phyloP scores from a whole-genome alignment of 768 basidiomycete species.

The Tylopilus rubrobrunneus region DNA sequence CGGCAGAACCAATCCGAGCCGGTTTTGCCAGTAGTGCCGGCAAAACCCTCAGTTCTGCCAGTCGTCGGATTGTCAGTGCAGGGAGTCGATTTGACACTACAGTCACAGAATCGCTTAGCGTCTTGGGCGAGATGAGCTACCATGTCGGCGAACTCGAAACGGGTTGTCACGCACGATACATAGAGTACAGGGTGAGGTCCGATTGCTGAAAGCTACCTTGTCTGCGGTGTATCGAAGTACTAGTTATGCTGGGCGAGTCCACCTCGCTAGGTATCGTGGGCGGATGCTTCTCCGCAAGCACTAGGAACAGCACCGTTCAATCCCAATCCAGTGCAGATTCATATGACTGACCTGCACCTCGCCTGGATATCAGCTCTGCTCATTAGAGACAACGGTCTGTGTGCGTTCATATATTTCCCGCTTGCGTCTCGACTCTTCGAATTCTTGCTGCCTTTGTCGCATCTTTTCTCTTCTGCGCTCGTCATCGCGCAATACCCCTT shows the following conservation, averaged over 20 bases:
- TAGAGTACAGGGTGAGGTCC: not conserved
- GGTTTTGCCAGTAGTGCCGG: too few relatives aligned
- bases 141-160: not conserved
- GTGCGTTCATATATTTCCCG: slow-evolving; percentile 62
- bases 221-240: slow-evolving; percentile 1
- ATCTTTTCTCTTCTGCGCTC: slow-evolving; percentile 72
- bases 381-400: slow-evolving; percentile 30
- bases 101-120: not conserved
- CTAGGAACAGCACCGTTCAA: not conserved
- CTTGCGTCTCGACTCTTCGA: slow-evolving; percentile 58
- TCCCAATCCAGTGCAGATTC: not conserved
- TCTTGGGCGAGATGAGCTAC: slow-evolving; percentile 11
- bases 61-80: not conserved
- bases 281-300: not conserved
- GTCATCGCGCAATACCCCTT: slow-evolving; percentile 87
- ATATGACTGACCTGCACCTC: slow-evolving; percentile 1
- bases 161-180: slow-evolving; percentile 14
- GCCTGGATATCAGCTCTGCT: slow-evolving; percentile 8
- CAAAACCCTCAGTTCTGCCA: too few relatives aligned
- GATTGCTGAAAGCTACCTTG: not conserved
- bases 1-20: too few relatives aligned
- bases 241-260: not conserved
- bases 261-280: not conserved
- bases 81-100: not conserved
- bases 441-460: slow-evolving; percentile 58